These are phyloP conservation scores for Scheffersomyces titani DNA, from an alignment of 1,139 yeast species.

Conservation along the genomic window DNA sequence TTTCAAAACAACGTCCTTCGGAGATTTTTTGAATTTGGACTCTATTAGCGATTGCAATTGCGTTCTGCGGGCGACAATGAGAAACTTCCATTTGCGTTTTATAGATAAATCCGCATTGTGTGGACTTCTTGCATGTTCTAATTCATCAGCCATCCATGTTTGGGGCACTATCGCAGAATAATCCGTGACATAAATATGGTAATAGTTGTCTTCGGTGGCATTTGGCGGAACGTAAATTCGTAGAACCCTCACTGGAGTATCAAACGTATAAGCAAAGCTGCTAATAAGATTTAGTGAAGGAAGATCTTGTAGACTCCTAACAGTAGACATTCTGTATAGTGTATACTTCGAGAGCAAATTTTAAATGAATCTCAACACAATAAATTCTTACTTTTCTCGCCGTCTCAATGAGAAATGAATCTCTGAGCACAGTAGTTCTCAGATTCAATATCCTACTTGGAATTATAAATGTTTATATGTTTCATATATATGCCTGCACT, in stretches of 20 bases:
- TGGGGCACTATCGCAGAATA: not conserved
- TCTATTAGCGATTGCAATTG: not conserved
- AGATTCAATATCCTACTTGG: too few species aligned
- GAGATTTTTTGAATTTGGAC: not conserved
- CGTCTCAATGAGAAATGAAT: not conserved
- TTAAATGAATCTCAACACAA: too few species aligned
- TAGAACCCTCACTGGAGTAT: not conserved
- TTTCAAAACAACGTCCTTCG: not conserved
- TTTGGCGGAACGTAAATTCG: not conserved
- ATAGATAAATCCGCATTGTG: not conserved
- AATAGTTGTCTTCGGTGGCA: not conserved
- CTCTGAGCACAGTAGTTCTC: not conserved
- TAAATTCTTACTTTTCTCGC: not conserved
- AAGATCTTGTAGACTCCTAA: not conserved
- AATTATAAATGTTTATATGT: not conserved
- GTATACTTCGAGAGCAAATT: not conserved
- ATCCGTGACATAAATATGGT: not conserved
- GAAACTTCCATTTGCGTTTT: not conserved
- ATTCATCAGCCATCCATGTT: not conserved
- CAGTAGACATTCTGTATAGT: not conserved
- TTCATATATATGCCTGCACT: not conserved
- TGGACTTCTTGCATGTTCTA: not conserved
- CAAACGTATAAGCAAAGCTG: not conserved
- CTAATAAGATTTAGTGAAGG: not conserved
- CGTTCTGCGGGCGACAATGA: not conserved